Evolutionary conservation across 345 rosid species (phyloP).

Genomic region (Abelmoschus esculentus): DNA sequence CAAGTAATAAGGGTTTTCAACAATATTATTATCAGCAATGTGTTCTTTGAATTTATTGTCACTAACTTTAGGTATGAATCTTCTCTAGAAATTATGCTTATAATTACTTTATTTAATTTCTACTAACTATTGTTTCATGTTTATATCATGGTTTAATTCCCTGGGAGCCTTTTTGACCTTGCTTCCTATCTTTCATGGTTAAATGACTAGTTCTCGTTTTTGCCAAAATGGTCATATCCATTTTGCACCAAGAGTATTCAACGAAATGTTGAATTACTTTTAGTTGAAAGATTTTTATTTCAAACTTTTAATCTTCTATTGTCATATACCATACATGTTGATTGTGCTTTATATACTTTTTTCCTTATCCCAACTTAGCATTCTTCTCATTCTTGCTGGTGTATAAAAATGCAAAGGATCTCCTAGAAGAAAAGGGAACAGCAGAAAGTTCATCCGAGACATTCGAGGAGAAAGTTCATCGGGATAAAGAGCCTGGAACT

Average conservation of each 20-base stretch:
- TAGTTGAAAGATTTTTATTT: background rate
- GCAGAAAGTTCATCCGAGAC: constrained; percentile 25
- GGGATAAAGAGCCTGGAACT: constrained; percentile 23
- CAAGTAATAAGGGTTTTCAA: background rate
- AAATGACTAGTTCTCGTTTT: background rate
- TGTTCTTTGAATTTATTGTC: background rate
- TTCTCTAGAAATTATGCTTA: background rate
- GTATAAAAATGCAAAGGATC: constrained; percentile 25
- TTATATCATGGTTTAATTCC: background rate
- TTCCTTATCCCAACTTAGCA: background rate
- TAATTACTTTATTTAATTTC: background rate
- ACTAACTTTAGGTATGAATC: background rate
- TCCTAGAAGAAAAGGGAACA: constrained; percentile 19
- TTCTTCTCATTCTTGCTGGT: constrained; percentile 6
- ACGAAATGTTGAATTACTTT: background rate
- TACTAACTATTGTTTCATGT: background rate
- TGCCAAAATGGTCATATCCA: background rate
- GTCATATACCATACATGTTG: background rate
- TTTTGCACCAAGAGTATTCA: background rate
- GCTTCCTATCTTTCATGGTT: background rate
- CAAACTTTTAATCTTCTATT: background rate
- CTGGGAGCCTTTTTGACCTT: background rate
- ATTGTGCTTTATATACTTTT: background rate
- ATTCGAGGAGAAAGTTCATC: constrained; percentile 27
- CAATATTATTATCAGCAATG: background rate